phyloP scores from a whole-genome alignment of 768 basidiomycete genomes.

The Russula ochroleuca region DNA sequence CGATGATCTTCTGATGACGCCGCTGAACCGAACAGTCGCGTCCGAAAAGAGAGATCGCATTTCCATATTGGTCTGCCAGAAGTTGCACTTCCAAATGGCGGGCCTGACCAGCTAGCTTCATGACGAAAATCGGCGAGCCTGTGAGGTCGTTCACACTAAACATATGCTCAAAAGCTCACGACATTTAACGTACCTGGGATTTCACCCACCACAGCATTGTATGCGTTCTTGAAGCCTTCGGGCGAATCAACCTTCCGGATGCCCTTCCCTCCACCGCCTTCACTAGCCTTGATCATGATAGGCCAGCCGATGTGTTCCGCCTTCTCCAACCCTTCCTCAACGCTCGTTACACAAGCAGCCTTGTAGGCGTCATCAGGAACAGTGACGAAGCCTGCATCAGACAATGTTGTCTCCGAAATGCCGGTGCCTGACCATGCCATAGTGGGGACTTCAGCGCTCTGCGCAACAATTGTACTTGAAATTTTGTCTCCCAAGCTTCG shows the following conservation, averaged over 20 bases:
- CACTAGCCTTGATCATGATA: conserved; percentile 99
- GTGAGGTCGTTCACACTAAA: conserved; percentile 20
- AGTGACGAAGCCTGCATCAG: conserved; percentile 83
- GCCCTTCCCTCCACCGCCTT: conserved; percentile 99
- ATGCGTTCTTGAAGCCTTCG: conserved; percentile 91
- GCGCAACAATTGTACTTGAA: conserved; percentile 98
- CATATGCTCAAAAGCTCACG: conserved; percentile 15
- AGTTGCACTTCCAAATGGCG: conserved; percentile 98
- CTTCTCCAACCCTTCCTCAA: conserved; percentile 79
- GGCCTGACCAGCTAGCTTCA: conserved; percentile 98
- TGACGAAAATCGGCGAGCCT: conserved; percentile 99
- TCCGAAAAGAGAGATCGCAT: conserved; percentile 97
- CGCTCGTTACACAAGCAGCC: conserved; percentile 80
- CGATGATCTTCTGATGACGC: conserved; percentile 99
- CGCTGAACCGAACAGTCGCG: conserved; percentile 99
- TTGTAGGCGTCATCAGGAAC: conserved; percentile 90
- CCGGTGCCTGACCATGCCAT: conserved; percentile 99
- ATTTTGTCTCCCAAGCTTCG: conserved; percentile 99
- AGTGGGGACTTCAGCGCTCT: conserved; percentile 92
- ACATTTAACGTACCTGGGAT: conserved; percentile 71
- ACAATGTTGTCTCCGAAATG: conserved; percentile 80
- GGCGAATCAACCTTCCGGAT: conserved; percentile 89
- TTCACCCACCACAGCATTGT: conserved; percentile 89
- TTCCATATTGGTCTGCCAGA: conserved; percentile 98
- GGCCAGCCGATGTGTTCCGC: conserved; percentile 93